Evolutionary conservation across 371 early-diverging fungal species (phyloP).

Genomic region (Haplosporangium sp.): DNA sequence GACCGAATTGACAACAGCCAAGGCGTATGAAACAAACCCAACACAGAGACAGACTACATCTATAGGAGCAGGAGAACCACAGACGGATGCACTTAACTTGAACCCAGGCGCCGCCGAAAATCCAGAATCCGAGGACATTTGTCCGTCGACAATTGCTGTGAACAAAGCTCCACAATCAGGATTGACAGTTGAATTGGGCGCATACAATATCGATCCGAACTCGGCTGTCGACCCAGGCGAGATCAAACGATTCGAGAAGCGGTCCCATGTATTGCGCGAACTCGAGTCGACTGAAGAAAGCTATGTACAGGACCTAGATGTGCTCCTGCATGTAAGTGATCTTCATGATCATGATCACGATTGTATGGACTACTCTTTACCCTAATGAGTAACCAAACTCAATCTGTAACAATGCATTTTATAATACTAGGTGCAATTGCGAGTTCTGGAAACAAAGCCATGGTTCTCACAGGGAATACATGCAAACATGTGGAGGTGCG

Average conservation of each 20-base stretch:
- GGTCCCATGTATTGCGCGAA: slow-evolving; percentile 46
- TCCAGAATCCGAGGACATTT: too few species aligned
- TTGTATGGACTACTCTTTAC: not conserved
- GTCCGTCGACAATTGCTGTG: not conserved
- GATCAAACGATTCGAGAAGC: slow-evolving; percentile 33
- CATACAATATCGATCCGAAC: slow-evolving; percentile 11
- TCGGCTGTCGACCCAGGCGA: slow-evolving; percentile 31
- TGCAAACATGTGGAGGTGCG: slow-evolving; percentile 22
- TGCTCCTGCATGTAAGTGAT: slow-evolving; percentile 31
- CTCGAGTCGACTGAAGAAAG: slow-evolving; percentile 41
- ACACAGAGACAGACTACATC: not conserved
- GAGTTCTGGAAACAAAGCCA: slow-evolving; percentile 21
- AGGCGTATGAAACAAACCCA: not conserved
- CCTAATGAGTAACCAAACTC: too few species aligned
- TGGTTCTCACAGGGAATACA: slow-evolving; percentile 35
- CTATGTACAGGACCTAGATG: slow-evolving; percentile 44
- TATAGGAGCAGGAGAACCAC: too few species aligned
- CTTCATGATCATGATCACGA: not conserved
- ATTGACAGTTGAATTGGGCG: slow-evolving; percentile 6
- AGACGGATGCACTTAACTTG: too few species aligned
- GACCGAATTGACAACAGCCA: not conserved
- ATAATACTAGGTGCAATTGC: slow-evolving; percentile 25
- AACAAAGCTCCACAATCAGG: not conserved
- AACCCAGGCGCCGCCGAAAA: too few species aligned
- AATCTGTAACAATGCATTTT: not conserved